Evolutionary conservation across 768 basidiomycete species (phyloP).

Genomic region (Atractiella rhizophila): DNA sequence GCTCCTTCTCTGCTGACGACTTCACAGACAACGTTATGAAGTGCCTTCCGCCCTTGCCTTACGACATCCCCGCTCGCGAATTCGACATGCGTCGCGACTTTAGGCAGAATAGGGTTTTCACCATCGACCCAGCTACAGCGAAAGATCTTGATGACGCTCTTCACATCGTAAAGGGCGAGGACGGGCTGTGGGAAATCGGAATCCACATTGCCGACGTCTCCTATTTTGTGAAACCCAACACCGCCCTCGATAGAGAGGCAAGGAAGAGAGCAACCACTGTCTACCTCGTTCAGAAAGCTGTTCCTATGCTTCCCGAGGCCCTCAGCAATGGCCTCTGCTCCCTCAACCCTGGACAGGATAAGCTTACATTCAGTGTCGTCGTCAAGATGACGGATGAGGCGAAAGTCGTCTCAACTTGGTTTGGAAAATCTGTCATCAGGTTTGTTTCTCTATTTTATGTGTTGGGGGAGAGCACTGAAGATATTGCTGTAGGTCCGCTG

Average conservation of each 20-base stretch:
- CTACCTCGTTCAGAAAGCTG: constrained; percentile 81
- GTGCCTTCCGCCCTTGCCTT: constrained; percentile 84
- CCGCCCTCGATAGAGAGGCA: constrained; percentile 92
- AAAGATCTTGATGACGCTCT: constrained; percentile 89
- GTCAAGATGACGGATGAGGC: constrained; percentile 68
- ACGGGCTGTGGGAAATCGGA: constrained; percentile 75
- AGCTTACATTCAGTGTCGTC: constrained; percentile 67
- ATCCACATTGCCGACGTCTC: constrained; percentile 95
- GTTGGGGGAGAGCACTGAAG: no score
- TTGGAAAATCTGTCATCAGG: constrained; percentile 79
- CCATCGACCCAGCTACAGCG: constrained; percentile 68
- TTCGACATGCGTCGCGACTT: constrained; percentile 68
- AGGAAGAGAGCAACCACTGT: constrained; percentile 80
- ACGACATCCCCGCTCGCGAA: constrained; percentile 31
- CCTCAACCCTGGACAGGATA: constrained; percentile 60
- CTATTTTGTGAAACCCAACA: constrained; percentile 79
- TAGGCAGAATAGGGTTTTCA: constrained; percentile 61
- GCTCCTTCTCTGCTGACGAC: constrained; percentile 83
- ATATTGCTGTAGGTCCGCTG: constrained; percentile 51
- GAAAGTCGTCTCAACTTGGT: constrained; percentile 63
- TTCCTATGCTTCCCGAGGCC: constrained; percentile 90
- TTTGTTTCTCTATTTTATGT: constrained; percentile 21
- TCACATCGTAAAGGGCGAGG: constrained; percentile 64
- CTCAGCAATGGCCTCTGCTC: constrained; percentile 82
- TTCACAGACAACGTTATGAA: constrained; percentile 86